A percentile compares a stretch with the other conserved stretches of the same genome.
Conservation (phyloP, 139 green algal species). For the Asterochloris sp. region DNA sequence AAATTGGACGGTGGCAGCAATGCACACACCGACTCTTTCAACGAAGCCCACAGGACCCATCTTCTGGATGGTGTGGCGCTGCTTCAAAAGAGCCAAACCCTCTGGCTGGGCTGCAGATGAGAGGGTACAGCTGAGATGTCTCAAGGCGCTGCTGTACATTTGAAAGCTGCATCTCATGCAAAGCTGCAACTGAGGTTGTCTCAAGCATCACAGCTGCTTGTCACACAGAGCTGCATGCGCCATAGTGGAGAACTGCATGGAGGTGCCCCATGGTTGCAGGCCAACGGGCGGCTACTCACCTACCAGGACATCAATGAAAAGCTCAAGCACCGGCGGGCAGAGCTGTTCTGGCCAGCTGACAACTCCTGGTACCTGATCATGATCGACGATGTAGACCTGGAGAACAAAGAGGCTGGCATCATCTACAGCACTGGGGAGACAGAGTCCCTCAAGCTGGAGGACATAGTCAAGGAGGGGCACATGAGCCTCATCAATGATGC, state of each 20-base stretch:
- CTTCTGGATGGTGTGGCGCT: too few species aligned
- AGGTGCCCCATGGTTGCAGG: slow-evolving; percentile 17
- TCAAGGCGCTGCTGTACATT: too few species aligned
- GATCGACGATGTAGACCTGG: slow-evolving; percentile 51
- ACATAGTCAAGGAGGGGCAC: slow-evolving; percentile 61
- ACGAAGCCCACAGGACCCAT: too few species aligned
- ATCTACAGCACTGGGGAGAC: slow-evolving; percentile 60
- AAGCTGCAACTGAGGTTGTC: too few species aligned
- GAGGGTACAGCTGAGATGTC: too few species aligned
- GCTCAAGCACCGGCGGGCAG: slow-evolving; percentile 65
- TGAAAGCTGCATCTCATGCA: too few species aligned
- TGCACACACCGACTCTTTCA: too few species aligned
- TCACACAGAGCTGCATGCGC: too few species aligned
- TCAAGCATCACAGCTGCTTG: too few species aligned
- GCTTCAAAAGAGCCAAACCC: too few species aligned
- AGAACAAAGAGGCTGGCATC: slow-evolving; percentile 35
- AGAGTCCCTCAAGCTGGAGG: slow-evolving; percentile 51
- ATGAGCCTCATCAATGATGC: slow-evolving; percentile 44
- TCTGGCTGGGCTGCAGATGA: too few species aligned
- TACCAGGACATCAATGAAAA: slow-evolving; percentile 55
- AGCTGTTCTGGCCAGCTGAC: slow-evolving; percentile 86
- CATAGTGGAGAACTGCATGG: background rate
- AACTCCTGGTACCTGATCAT: slow-evolving; percentile 85
- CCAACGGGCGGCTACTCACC: slow-evolving; percentile 47
- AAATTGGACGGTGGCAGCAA: too few species aligned